Percentiles rank a stretch among this genome's conserved stretches.
Evolutionary conservation across 208 protist genomes (phyloP).

Genomic region (Trypanosoma caninum): DNA sequence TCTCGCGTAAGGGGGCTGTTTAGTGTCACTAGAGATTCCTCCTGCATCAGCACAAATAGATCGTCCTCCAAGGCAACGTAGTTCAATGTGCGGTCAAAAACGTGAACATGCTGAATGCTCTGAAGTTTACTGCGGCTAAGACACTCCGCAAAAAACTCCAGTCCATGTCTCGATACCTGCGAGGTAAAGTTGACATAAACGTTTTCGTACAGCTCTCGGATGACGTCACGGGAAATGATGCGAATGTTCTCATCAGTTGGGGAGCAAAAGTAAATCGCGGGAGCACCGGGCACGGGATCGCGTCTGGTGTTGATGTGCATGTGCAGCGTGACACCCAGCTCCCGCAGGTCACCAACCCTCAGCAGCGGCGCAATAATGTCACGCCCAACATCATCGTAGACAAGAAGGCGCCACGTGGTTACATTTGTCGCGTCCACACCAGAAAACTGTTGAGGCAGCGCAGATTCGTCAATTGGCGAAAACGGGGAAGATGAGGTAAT

Average conservation of each 20-base stretch:
- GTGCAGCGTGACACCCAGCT: conserved; percentile 88
- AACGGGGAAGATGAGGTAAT: conserved; percentile 66
- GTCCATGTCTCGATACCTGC: conserved; percentile 54
- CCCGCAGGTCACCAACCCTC: conserved; percentile 79
- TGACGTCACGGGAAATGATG: conserved; percentile 70
- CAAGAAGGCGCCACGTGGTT: conserved; percentile 80
- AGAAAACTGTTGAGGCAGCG: background rate
- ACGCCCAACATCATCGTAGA: conserved; percentile 85
- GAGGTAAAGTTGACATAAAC: conserved; percentile 89
- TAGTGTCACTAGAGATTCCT: conserved; percentile 64
- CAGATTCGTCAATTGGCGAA: conserved; percentile 35
- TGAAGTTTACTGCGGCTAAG: conserved; percentile 43
- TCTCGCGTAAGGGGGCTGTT: conserved; percentile 60
- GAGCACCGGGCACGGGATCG: conserved; percentile 82
- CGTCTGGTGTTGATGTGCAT: conserved; percentile 83
- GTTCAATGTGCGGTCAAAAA: conserved; percentile 82
- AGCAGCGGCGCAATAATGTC: conserved; percentile 89
- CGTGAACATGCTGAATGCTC: conserved; percentile 75
- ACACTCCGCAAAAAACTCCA: conserved; percentile 71
- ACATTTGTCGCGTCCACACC: conserved; percentile 18
- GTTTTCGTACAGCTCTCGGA: conserved; percentile 79
- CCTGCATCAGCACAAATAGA: conserved; percentile 84
- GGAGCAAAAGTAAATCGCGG: conserved; percentile 87
- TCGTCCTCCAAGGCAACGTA: conserved; percentile 84
- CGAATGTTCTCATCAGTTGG: conserved; percentile 85